Percentiles rank a stretch among this genome's conserved stretches.
These are phyloP conservation scores for Dillenia suffruticosa DNA, from an alignment of 164 flowering plant species.

Conservation along the genomic window DNA sequence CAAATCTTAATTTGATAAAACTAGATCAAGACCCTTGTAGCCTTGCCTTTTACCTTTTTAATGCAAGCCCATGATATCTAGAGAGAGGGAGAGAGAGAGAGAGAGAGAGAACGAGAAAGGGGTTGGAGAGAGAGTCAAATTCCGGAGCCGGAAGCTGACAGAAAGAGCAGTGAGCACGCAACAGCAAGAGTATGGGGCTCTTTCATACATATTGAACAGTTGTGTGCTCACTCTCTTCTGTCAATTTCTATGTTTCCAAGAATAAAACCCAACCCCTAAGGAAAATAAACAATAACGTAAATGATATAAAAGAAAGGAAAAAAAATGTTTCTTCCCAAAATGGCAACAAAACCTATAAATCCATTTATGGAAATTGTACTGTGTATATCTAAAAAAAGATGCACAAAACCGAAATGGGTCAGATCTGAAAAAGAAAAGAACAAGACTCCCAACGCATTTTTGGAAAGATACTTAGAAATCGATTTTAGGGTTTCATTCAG, in stretches of 20 bases:
- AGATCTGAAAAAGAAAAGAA: too few species aligned
- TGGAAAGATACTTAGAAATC: too few species aligned
- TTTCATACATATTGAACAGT: constrained; percentile 29
- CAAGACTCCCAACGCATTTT: too few species aligned
- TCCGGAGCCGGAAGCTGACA: constrained; percentile 42
- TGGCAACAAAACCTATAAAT: too few species aligned
- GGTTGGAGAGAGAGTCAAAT: neutral
- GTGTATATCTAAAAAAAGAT: too few species aligned
- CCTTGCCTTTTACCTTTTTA: too few species aligned
- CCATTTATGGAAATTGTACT: too few species aligned
- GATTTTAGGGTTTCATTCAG: too few species aligned
- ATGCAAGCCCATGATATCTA: too few species aligned
- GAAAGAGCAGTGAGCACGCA: constrained; percentile 59
- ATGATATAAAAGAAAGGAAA: neutral
- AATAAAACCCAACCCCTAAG: neutral
- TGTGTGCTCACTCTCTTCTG: constrained; percentile 77
- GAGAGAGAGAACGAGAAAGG: neutral
- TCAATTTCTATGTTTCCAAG: constrained; percentile 27
- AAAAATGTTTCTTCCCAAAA: neutral
- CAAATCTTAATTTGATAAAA: too few species aligned
- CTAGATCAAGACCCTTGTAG: too few species aligned
- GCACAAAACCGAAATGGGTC: too few species aligned
- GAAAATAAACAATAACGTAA: neutral
- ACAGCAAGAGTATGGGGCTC: constrained; percentile 25
- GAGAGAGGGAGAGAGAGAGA: neutral